A percentile compares a stretch with the other conserved stretches of the same genome.
These are phyloP conservation scores for Pleurotus eryngii DNA, from an alignment of 768 basidiomycete genomes.

Conservation along the genomic window DNA sequence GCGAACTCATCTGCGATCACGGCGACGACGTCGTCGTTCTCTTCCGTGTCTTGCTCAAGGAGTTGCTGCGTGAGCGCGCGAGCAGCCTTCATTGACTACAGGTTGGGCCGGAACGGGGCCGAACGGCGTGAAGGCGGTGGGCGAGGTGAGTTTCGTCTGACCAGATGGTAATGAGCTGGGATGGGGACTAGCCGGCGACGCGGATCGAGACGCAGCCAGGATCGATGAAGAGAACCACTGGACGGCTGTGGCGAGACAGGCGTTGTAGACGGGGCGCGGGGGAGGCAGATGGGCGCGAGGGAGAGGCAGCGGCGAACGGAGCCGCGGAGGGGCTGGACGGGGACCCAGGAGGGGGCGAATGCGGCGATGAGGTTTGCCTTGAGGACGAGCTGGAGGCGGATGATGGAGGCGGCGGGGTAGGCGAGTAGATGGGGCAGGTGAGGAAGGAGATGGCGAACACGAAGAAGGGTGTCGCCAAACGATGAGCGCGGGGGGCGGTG, in stretches of 20 bases:
- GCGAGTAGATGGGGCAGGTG: too few species aligned
- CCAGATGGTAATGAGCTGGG: constrained; percentile 64
- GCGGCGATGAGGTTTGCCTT: constrained; percentile 75
- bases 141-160: constrained; percentile 46
- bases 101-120: constrained; percentile 6
- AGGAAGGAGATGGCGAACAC: too few species aligned
- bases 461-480: too few species aligned
- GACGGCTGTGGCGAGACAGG: constrained; percentile 65
- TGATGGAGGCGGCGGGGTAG: too few species aligned
- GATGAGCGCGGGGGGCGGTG: too few species aligned
- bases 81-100: constrained; percentile 36
- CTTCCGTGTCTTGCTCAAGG: constrained; percentile 63
- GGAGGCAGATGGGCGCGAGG: constrained; percentile 64
- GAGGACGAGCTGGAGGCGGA: constrained; percentile 70
- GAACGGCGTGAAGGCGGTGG: constrained; percentile 13
- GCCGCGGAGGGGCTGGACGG: constrained; percentile 60
- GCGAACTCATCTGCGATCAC: constrained; percentile 71
- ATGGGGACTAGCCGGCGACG: constrained; percentile 31
- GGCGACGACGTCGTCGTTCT: constrained; percentile 69
- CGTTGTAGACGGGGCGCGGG: constrained; percentile 66
- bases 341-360: constrained; percentile 70
- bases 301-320: constrained; percentile 74
- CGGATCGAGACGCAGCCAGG: constrained; percentile 76
- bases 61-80: constrained; percentile 76
- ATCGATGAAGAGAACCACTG: constrained; percentile 82